Conservation (phyloP, 768 basidiomycete genomes). For the Plicaturopsis crispa region DNA sequence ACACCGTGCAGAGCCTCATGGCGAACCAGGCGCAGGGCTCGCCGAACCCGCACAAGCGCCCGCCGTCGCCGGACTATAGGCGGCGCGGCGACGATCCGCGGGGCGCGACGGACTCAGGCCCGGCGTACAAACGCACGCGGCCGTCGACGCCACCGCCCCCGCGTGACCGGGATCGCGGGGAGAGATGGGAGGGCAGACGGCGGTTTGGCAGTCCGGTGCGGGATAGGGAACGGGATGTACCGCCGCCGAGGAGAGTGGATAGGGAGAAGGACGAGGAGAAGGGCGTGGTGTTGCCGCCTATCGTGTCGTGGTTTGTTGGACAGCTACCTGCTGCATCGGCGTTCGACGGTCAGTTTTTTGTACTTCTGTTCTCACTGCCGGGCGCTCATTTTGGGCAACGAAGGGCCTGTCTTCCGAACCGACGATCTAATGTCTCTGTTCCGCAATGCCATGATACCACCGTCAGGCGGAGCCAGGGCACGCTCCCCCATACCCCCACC, state of each 20-base stretch:
- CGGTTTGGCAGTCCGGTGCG: constrained; percentile 32
- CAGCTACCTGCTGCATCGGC: constrained; percentile 59
- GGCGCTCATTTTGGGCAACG: constrained; percentile 2
- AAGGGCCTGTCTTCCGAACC: constrained; percentile 84
- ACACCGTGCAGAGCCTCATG: background rate
- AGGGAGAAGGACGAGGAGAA: constrained; percentile 43
- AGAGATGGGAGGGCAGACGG: constrained; percentile 25
- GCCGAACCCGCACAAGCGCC: constrained; percentile 18
- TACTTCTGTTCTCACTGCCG: constrained; percentile 6
- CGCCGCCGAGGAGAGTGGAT: constrained; percentile 25
- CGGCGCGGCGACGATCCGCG: constrained; percentile 34
- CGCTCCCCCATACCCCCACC: constrained; percentile 50
- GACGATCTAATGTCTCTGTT: constrained; percentile 88
- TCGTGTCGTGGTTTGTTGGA: constrained; percentile 76
- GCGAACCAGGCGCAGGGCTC: background rate
- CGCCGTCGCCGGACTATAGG: constrained; percentile 26
- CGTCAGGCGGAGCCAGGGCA: constrained; percentile 33
- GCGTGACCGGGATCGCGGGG: constrained; percentile 44
- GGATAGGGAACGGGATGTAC: constrained; percentile 35
- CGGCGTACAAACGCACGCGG: constrained; percentile 36
- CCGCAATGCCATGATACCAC: constrained; percentile 74
- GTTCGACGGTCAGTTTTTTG: constrained; percentile 75
- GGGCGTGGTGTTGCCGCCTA: constrained; percentile 23
- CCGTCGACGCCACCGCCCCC: constrained; percentile 34
- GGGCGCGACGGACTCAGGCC: constrained; percentile 26